These are phyloP conservation scores for Camellia oleifera DNA, from an alignment of 179 eudicot species.

Conservation along the genomic window DNA sequence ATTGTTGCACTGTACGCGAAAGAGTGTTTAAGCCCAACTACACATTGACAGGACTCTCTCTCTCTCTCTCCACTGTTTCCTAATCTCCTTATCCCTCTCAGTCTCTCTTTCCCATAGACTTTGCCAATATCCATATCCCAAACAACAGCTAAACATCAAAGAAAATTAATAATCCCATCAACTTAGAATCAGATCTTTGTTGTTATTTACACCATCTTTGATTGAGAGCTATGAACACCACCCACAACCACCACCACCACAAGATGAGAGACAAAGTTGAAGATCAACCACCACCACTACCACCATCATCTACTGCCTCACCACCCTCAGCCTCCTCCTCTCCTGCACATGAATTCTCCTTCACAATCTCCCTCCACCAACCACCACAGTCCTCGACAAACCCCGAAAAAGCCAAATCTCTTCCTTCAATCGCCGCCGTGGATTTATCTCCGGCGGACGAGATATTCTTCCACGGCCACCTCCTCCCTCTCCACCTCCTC, in stretches of 20 bases:
- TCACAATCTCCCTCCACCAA: slow-evolving; percentile 66
- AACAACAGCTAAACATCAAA: background rate
- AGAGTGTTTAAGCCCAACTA: slow-evolving; percentile 9
- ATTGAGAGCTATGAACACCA: slow-evolving; percentile 27
- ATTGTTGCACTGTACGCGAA: slow-evolving; percentile 4
- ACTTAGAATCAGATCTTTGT: background rate
- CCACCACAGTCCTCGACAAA: slow-evolving; percentile 7
- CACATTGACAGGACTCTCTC: slow-evolving; percentile 19
- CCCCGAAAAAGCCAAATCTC: background rate
- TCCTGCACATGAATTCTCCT: slow-evolving; percentile 88
- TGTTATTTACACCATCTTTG: background rate
- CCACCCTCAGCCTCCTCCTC: slow-evolving; percentile 56
- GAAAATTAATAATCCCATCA: background rate
- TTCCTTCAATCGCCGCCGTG: slow-evolving; percentile 39
- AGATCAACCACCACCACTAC: background rate
- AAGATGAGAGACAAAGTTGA: slow-evolving; percentile 20
- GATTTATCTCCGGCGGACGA: slow-evolving; percentile 91
- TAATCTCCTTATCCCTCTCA: slow-evolving; percentile 15
- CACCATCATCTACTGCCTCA: slow-evolving; percentile 2
- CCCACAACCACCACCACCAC: slow-evolving; percentile 20
- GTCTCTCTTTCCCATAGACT: background rate
- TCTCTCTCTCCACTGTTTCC: slow-evolving; percentile 17
- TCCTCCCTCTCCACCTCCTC: slow-evolving; percentile 83
- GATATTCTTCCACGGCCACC: slow-evolving; percentile 89
- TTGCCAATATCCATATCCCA: background rate